Conservation (phyloP, 78 protist species). For the Mastigamoeba balamuthi region DNA sequence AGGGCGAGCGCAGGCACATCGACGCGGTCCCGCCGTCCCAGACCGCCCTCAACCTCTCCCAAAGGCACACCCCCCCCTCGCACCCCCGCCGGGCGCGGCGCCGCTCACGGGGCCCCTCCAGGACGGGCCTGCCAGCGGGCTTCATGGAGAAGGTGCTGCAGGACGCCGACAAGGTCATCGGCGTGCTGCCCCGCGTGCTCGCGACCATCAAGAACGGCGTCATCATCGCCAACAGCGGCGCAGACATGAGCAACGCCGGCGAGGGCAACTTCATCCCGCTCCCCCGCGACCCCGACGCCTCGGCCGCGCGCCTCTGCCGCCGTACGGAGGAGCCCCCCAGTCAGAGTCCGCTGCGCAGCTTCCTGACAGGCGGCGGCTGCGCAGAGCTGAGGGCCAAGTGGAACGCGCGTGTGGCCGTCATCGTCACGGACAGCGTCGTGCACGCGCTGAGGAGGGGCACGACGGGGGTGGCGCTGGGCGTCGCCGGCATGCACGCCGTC, state of each 20-base stretch:
- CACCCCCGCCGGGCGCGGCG: background rate
- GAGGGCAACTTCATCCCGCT: background rate
- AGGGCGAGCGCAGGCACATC: background rate
- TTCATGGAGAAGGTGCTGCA: background rate
- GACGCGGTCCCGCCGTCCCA: too few species aligned
- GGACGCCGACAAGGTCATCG: background rate
- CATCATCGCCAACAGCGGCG: background rate
- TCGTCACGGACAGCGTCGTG: background rate
- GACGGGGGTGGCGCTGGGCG: background rate
- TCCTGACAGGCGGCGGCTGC: too few species aligned
- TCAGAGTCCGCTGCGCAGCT: too few species aligned
- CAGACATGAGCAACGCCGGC: background rate
- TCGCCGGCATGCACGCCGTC: background rate
- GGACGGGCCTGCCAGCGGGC: background rate
- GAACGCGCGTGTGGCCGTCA: background rate
- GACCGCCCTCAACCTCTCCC: too few species aligned
- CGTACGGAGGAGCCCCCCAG: background rate
- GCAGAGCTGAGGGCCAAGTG: background rate
- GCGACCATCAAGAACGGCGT: background rate
- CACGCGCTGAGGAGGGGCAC: background rate
- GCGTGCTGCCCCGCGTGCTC: background rate
- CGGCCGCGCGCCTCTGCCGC: background rate
- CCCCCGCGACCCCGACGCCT: background rate
- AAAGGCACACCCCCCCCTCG: too few species aligned
- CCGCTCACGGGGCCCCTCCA: background rate